Base-by-base conservation (phyloP, 2,329 filamentous ascomycete species). In the Cladosporium sp. region DNA sequence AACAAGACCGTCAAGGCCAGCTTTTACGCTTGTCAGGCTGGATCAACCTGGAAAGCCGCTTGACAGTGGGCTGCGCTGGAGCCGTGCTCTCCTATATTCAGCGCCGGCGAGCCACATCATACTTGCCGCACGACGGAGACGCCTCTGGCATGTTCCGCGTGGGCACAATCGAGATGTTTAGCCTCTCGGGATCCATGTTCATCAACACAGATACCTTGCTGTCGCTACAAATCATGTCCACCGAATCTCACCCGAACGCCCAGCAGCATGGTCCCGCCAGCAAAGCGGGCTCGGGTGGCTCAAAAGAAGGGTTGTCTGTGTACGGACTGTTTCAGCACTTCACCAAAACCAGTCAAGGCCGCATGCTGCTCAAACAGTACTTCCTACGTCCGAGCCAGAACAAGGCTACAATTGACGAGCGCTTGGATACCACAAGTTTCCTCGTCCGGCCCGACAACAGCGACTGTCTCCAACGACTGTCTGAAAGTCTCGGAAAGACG, bases 51-150 rank as follows among this genome's bases (percentile, higher is more conserved):
- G 89, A 94, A 2, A 94, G 90, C 71, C 81, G 78, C 6, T 75
- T 91, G 14, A 91, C 92, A 2, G 89, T 91, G 57, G 91, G 92
- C 3, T 98, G 95, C 77, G 91, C 90, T 28, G 92, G 93, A n/a
- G 93, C 93, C 28, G 80, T 98, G 2, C 79, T 98, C n/a, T 85
- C 86, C 5, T 91, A 96, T 69, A 77, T 97, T 26, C 87, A 92
- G 71, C 87, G 91, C 61, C 85, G 88, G 70, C 84, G 84, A 73
- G 85, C 88, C 46, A 83, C 85, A 2, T 84, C 87, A 39, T 89
- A 87, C 71, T 79, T 89, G 2, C 85, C 88, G 1, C 85, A 86
- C 30, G 87, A 90, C 66, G 78, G 81, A 16, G 81, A 82, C 32
- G 82, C 83, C 2, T 75, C 79, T n/a, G 72, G 80, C 11, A 78